phyloP scores from a whole-genome alignment of 768 basidiomycete genomes.

The Suillus lakei region DNA sequence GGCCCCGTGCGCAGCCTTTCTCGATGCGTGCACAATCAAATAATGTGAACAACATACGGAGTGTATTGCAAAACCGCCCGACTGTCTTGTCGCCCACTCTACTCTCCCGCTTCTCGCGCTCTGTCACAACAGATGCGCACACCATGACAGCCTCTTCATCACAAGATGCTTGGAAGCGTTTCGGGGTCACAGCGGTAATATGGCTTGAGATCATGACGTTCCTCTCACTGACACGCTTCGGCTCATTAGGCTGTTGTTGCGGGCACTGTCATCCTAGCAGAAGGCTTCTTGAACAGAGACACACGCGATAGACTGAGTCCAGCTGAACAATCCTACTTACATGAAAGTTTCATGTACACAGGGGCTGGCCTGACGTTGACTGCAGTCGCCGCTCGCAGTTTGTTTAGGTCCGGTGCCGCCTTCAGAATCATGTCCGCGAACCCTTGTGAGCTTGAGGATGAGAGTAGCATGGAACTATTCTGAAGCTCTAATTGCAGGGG shows the following conservation, averaged over 20 bases:
- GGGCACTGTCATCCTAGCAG: constrained; percentile 65
- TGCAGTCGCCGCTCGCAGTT: constrained; percentile 75
- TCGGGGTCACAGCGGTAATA: constrained; percentile 58
- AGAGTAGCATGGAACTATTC: background rate
- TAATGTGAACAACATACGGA: constrained; percentile 34
- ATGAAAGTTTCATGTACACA: constrained; percentile 84
- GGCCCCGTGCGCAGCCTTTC: constrained; percentile 22
- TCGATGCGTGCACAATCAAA: constrained; percentile 32
- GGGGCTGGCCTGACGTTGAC: constrained; percentile 80
- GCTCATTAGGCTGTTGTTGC: constrained; percentile 66
- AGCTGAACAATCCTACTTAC: constrained; percentile 69
- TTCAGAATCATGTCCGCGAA: constrained; percentile 83
- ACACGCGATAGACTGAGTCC: constrained; percentile 69
- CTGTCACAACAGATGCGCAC: constrained; percentile 52
- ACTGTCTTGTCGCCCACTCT: constrained; percentile 23
- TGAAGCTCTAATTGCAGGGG: constrained; percentile 48
- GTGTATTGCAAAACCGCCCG: constrained; percentile 35
- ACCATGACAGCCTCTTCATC: constrained; percentile 41
- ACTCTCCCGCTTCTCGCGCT: constrained; percentile 43
- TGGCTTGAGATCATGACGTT: background rate
- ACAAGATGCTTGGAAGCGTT: constrained; percentile 52
- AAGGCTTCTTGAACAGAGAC: constrained; percentile 76
- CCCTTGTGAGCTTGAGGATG: constrained; percentile 60
- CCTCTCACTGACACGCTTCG: background rate
- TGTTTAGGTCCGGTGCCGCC: constrained; percentile 72